A percentile compares a stretch with the other conserved stretches of the same genome.
These are phyloP conservation scores for Penicillium sp. DNA, from an alignment of 2,329 filamentous ascomycete species.

Conservation along the genomic window DNA sequence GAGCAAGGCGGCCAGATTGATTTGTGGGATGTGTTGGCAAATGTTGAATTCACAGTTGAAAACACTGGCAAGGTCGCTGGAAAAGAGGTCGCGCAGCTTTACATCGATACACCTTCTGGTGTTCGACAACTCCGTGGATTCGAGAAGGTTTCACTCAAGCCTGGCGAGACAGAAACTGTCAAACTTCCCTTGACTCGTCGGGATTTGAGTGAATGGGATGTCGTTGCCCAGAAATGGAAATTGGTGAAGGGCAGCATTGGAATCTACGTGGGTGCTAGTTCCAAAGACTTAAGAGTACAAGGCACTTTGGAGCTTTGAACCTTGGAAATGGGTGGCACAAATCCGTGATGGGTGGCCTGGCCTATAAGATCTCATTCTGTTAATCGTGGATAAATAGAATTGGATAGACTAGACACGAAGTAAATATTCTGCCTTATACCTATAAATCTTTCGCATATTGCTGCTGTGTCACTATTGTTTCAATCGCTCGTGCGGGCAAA, in stretches of 20 bases:
- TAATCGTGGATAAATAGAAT: too few species aligned
- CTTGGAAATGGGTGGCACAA: too few species aligned
- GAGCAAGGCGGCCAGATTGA: conserved; percentile 54
- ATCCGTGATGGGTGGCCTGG: too few species aligned
- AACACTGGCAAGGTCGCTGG: conserved; percentile 47
- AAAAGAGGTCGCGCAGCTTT: conserved; percentile 54
- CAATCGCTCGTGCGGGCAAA: too few species aligned
- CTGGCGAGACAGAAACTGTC: conserved; percentile 66
- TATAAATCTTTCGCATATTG: too few species aligned
- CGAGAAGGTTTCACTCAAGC: conserved; percentile 68
- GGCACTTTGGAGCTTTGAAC: conserved; percentile 1
- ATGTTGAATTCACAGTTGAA: conserved; percentile 44
- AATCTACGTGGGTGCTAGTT: conserved; percentile 52
- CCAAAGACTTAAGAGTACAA: conserved; percentile 13
- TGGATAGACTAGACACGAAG: too few species aligned
- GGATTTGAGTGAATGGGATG: conserved; percentile 82
- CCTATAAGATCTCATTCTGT: too few species aligned
- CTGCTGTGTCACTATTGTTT: too few species aligned
- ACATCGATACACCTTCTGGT: conserved; percentile 70
- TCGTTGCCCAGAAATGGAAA: conserved; percentile 73
- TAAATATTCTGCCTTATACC: too few species aligned
- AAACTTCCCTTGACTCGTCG: conserved; percentile 67
- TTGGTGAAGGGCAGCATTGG: conserved; percentile 54
- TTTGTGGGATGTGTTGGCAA: conserved; percentile 48
- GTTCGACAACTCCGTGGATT: conserved; percentile 70